Conservation (phyloP, 768 basidiomycete genomes). For the Boletus reticulatus region DNA sequence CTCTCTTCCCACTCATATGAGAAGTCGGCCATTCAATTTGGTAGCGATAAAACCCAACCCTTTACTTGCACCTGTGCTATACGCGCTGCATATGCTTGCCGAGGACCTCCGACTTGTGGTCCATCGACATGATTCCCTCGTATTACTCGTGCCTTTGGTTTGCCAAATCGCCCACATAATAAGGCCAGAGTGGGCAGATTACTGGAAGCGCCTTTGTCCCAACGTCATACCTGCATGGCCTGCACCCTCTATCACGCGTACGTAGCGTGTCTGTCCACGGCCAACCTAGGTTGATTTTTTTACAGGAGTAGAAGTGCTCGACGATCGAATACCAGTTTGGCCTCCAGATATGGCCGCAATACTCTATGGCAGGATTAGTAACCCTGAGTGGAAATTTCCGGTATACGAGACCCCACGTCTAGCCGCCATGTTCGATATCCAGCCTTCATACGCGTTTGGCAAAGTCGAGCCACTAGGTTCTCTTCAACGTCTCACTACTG, state of each 20-base stretch:
- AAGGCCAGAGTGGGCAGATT: constrained; percentile 87
- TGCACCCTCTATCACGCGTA: constrained; percentile 36
- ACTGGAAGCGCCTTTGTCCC: constrained; percentile 84
- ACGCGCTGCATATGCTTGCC: constrained; percentile 76
- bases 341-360: constrained; percentile 76
- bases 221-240: constrained; percentile 61
- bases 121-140: constrained; percentile 52
- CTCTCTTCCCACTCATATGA: constrained; percentile 31
- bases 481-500: constrained; percentile 50
- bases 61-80: constrained; percentile 57
- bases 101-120: constrained; percentile 65
- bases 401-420: constrained; percentile 43
- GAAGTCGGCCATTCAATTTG: constrained; percentile 28
- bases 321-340: constrained; percentile 72
- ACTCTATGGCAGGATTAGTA: constrained; percentile 54
- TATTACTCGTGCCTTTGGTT: constrained; percentile 58
- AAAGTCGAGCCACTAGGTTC: constrained; percentile 54
- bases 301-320: constrained; percentile 46
- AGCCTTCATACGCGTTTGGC: constrained; percentile 61
- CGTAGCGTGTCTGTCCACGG: background rate
- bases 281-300: constrained; percentile 11
- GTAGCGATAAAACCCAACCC: constrained; percentile 37
- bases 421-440: constrained; percentile 46
- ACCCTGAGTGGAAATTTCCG: constrained; percentile 66
- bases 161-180: constrained; percentile 61